phyloP scores from a whole-genome alignment of 805 yeast genomes.

The Ogataea dorogensis region DNA sequence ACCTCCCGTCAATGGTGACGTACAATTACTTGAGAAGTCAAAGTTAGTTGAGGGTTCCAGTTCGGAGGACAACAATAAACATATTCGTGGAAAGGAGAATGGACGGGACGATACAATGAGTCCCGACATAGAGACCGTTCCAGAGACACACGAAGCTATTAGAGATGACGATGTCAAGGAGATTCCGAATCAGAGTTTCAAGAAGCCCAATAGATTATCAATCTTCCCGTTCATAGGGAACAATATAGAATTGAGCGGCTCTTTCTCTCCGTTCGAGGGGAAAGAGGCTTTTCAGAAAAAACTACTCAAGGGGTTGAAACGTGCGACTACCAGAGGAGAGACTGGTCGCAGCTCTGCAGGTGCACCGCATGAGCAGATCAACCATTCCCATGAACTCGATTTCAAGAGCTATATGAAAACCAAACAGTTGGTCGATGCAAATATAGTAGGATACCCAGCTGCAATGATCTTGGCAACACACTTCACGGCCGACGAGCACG shows the following conservation, averaged over 20 bases:
- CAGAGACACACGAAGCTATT: slow-evolving; percentile 3
- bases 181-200: slow-evolving; percentile 8
- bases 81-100: slow-evolving; percentile 5
- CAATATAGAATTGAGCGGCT: slow-evolving; percentile 1
- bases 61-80: slow-evolving; percentile 2
- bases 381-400: slow-evolving; percentile 23
- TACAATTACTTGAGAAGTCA: not conserved
- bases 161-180: slow-evolving; percentile 1
- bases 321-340: slow-evolving; percentile 17
- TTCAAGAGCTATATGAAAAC: slow-evolving; percentile 28
- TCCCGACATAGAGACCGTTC: not conserved
- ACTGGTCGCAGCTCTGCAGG: slow-evolving; percentile 11
- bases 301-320: slow-evolving; percentile 20
- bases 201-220: slow-evolving; percentile 13
- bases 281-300: slow-evolving; percentile 20
- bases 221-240: slow-evolving; percentile 19
- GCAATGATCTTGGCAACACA: slow-evolving; percentile 72
- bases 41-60: not conserved
- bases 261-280: slow-evolving; percentile 11
- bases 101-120: slow-evolving; percentile 1
- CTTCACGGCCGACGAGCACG: slow-evolving; percentile 73
- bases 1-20: slow-evolving; percentile 1
- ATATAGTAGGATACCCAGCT: slow-evolving; percentile 69
- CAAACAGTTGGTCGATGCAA: slow-evolving; percentile 43
- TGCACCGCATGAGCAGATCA: slow-evolving; percentile 11